phyloP scores from a whole-genome alignment of 306 rosid species.

The Senna tora region DNA sequence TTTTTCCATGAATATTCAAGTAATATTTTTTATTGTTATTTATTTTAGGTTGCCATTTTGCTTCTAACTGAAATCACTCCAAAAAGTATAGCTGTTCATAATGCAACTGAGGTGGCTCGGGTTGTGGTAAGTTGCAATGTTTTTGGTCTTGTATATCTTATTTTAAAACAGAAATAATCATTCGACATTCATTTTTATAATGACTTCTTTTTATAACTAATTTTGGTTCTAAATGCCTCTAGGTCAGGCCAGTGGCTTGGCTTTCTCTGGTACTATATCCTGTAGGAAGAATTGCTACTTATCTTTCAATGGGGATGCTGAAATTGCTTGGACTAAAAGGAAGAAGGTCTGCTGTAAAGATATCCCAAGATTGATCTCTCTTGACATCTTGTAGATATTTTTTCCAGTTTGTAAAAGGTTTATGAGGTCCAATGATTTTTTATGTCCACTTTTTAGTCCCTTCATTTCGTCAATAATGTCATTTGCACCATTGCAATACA shows the following conservation, averaged over 20 bases:
- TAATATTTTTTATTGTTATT: conserved; percentile 29
- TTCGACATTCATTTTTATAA: conserved; percentile 24
- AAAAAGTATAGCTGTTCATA: conserved; percentile 95
- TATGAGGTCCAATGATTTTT: conserved; percentile 26
- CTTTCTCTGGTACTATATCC: conserved; percentile 93
- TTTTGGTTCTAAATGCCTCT: conserved; percentile 46
- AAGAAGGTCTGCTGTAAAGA: conserved; percentile 67
- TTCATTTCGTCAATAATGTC: conserved; percentile 27
- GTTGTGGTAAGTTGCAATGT: conserved; percentile 77
- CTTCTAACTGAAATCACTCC: conserved; percentile 99
- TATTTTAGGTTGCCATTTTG: conserved; percentile 87
- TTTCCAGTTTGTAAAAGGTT: conserved; percentile 26
- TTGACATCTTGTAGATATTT: conserved; percentile 22
- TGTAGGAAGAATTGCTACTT: conserved; percentile 90
- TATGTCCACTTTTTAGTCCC: conserved; percentile 21
- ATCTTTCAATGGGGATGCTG: conserved; percentile 95
- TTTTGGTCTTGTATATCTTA: conserved; percentile 18
- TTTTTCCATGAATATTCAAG: conserved; percentile 19
- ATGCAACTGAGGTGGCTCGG: conserved; percentile 95
- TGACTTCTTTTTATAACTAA: conserved; percentile 34
- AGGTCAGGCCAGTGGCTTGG: conserved; percentile 99
- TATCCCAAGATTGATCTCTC: conserved; percentile 29
- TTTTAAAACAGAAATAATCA: conserved; percentile 16
- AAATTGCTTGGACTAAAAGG: conserved; percentile 96
- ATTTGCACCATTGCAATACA: no score